Conservation (phyloP, 2,329 filamentous ascomycete genomes). For the Fusarium multiceps region DNA sequence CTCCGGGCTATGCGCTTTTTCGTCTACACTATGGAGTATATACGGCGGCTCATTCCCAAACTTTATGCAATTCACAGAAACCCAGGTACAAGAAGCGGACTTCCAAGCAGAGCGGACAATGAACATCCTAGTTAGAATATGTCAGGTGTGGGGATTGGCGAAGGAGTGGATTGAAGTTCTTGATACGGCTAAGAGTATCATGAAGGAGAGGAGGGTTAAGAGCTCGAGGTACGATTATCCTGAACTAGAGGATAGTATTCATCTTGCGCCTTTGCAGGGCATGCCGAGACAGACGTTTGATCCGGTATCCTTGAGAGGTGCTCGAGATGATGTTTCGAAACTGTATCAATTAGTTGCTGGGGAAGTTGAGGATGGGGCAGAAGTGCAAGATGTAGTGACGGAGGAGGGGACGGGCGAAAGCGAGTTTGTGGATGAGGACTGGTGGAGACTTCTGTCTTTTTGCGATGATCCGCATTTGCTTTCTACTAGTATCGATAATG, state of each 20-base stretch:
- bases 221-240: constrained; percentile 43
- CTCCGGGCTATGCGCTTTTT: constrained; percentile 39
- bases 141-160: constrained; percentile 37
- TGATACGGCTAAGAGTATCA: constrained; percentile 36
- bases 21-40: constrained; percentile 26
- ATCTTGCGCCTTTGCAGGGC: constrained; percentile 39
- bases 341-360: constrained; percentile 2
- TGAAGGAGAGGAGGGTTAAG: constrained; percentile 26
- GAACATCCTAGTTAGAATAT: constrained; percentile 26
- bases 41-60: constrained; percentile 40
- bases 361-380: not conserved
- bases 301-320: not conserved
- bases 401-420: constrained; percentile 1
- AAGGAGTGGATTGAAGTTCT: constrained; percentile 44
- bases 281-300: constrained; percentile 40
- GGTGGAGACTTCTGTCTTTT: constrained; percentile 42
- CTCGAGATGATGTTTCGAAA: not conserved
- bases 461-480: constrained; percentile 44
- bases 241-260: constrained; percentile 41
- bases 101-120: constrained; percentile 31
- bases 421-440: constrained; percentile 38
- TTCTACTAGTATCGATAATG: constrained; percentile 32
- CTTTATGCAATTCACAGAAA: constrained; percentile 32
- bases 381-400: rapidly evolving
- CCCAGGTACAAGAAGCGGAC: constrained; percentile 11